Conservation (phyloP, 148 eudicot species). For the Euryodendron excelsum region DNA sequence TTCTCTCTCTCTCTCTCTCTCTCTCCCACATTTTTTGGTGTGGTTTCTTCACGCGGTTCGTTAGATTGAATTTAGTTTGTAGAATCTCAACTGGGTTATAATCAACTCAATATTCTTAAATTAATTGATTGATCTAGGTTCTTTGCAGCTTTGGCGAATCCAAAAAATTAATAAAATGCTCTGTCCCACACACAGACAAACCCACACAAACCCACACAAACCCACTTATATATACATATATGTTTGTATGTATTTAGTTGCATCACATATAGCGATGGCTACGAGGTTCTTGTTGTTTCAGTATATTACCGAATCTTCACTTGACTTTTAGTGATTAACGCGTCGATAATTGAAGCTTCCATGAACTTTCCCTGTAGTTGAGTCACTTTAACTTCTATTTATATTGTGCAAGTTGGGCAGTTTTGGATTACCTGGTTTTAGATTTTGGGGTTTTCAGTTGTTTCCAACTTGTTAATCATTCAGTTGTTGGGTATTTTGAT, state of each 20-base stretch:
- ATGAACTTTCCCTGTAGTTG: slow-evolving; percentile 23
- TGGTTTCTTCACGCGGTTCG: slow-evolving; percentile 6
- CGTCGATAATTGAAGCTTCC: slow-evolving; percentile 27
- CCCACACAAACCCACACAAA: too few relatives aligned
- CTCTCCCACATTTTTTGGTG: slow-evolving; percentile 11
- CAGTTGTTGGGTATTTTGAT: slow-evolving; percentile 23
- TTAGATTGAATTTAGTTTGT: background rate
- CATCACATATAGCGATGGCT: too few relatives aligned
- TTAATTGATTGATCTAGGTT: background rate
- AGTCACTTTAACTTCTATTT: background rate
- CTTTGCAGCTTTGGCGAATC: background rate
- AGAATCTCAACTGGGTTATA: background rate
- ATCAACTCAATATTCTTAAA: background rate
- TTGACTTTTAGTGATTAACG: too few relatives aligned
- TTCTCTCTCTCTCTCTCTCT: background rate
- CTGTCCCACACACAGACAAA: background rate
- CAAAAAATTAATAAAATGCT: background rate
- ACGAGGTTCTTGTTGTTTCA: too few relatives aligned
- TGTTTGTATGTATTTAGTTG: too few relatives aligned
- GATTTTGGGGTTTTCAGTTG: background rate
- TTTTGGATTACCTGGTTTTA: background rate
- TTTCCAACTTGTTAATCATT: slow-evolving; percentile 2
- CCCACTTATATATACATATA: too few relatives aligned
- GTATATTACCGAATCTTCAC: too few relatives aligned
- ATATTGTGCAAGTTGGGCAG: background rate